Conservation (phyloP, 768 basidiomycete genomes). For the Russula emetica region DNA sequence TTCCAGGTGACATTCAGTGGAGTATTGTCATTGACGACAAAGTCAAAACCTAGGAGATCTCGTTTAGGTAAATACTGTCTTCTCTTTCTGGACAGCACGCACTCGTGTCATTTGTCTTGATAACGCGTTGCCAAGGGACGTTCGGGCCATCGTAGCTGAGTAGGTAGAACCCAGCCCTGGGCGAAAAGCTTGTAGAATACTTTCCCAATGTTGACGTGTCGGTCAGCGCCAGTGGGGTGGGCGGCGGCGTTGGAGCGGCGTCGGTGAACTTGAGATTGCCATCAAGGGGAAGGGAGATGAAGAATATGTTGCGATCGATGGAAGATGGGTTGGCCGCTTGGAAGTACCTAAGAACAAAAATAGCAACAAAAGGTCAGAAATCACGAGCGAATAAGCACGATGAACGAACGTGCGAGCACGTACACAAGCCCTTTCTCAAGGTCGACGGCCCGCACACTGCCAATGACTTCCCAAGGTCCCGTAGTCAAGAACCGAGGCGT, state of each 20-base stretch:
- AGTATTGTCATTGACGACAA: constrained; percentile 68
- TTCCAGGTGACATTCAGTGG: constrained; percentile 56
- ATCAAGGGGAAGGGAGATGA: constrained; percentile 61
- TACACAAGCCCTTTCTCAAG: constrained; percentile 63
- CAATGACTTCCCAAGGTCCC: constrained; percentile 88
- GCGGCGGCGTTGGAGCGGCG: constrained; percentile 34
- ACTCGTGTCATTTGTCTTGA: constrained; percentile 48
- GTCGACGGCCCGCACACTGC: constrained; percentile 70
- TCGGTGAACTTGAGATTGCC: constrained; percentile 30
- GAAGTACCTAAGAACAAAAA: constrained; percentile 62
- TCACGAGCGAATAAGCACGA: constrained; percentile 9
- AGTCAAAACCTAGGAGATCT: constrained; percentile 51
- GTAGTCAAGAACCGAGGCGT: constrained; percentile 79
- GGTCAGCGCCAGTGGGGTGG: constrained; percentile 45
- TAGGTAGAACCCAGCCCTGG: constrained; percentile 79
- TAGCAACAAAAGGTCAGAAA: constrained; percentile 7
- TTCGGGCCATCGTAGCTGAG: constrained; percentile 75
- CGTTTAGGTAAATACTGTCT: not conserved
- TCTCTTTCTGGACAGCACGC: constrained; percentile 26
- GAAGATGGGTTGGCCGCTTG: constrained; percentile 79
- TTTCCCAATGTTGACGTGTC: constrained; percentile 50
- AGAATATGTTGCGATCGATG: constrained; percentile 79
- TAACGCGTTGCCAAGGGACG: constrained; percentile 82
- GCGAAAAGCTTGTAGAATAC: constrained; percentile 74
- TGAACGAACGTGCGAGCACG: constrained; percentile 34